phyloP scores from a whole-genome alignment of 805 yeast genomes.

The Blastobotrys americana region DNA sequence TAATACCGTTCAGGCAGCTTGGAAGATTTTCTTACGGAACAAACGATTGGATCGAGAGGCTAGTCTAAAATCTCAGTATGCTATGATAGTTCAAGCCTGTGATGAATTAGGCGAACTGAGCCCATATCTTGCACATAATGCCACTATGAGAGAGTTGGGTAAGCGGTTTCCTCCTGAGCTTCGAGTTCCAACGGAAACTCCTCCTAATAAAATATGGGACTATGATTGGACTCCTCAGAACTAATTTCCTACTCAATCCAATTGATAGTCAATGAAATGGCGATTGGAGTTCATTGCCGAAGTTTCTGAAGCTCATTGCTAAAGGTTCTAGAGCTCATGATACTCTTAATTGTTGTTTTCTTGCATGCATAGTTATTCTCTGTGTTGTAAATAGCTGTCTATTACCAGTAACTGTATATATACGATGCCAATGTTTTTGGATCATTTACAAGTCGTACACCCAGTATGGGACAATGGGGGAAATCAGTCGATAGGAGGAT shows the following conservation, averaged over 20 bases:
- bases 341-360: slow-evolving; percentile 1
- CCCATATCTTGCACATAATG: slow-evolving; percentile 53
- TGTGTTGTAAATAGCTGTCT: no score
- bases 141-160: slow-evolving; percentile 48
- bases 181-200: slow-evolving; percentile 83
- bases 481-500: no score
- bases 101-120: slow-evolving; percentile 43
- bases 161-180: slow-evolving; percentile 75
- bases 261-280: no score
- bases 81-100: slow-evolving; percentile 63
- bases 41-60: slow-evolving; percentile 36
- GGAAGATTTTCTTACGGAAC: slow-evolving; percentile 57
- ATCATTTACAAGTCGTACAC: no score
- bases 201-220: slow-evolving; percentile 77
- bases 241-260: no score
- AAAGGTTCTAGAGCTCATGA: neutral
- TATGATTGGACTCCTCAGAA: slow-evolving; percentile 32
- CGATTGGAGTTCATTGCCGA: no score
- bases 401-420: no score
- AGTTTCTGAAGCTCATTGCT: no score
- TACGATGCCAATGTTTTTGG: no score
- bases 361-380: neutral
- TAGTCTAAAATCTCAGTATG: slow-evolving; percentile 47
- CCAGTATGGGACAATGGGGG: no score
- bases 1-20: slow-evolving; percentile 72